A percentile compares a stretch with the other conserved stretches of the same genome.
These are phyloP conservation scores for Carex scoparia DNA, from an alignment of 176 grass and related monocot genomes.

Conservation along the genomic window DNA sequence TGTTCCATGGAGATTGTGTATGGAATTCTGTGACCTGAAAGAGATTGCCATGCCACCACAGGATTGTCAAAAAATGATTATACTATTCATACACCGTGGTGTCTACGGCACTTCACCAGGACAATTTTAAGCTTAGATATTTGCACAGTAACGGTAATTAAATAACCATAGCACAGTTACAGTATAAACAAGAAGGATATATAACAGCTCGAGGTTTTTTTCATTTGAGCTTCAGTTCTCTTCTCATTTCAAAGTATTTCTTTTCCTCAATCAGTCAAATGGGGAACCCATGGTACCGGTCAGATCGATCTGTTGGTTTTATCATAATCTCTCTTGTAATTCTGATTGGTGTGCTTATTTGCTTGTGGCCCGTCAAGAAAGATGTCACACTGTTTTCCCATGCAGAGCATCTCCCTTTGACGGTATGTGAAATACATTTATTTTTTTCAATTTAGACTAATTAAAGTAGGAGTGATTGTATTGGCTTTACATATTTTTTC, in stretches of 20 bases:
- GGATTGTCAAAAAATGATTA: background rate
- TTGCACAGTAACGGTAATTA: background rate
- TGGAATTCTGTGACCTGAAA: background rate
- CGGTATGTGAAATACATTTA: background rate
- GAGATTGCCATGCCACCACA: background rate
- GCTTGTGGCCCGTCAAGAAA: conserved; percentile 13
- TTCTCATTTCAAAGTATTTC: background rate
- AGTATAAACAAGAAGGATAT: background rate
- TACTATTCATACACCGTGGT: background rate
- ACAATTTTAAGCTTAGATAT: background rate
- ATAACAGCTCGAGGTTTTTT: background rate
- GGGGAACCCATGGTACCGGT: conserved; percentile 1
- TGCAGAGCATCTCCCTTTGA: conserved; percentile 10
- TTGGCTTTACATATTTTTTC: too few species aligned
- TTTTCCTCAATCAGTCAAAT: background rate
- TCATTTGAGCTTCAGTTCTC: background rate
- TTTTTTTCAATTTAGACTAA: background rate
- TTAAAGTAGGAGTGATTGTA: too few species aligned
- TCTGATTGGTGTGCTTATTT: background rate
- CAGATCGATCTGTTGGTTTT: conserved; percentile 12
- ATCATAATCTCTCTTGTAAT: background rate
- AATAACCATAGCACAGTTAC: background rate
- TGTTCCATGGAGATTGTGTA: background rate
- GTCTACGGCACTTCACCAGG: background rate
- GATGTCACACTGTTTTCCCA: conserved; percentile 16